Evolutionary conservation across 148 eudicot genomes (phyloP), one percentile per base, ranked within the genome.

Genomic region (Cornus controversa): DNA sequence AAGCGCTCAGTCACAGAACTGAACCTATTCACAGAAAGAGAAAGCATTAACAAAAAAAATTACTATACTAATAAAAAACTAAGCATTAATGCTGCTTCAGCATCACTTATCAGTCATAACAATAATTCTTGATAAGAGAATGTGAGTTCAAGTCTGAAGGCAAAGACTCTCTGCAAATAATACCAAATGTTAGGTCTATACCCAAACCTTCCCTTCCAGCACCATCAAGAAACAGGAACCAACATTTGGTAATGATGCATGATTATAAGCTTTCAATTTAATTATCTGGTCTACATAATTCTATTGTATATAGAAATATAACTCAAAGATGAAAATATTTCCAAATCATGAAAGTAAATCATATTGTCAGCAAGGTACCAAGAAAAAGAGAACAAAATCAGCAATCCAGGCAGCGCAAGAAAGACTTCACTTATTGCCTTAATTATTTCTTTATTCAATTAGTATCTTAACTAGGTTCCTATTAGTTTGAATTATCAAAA

Each of bases 1-100:
- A 91, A 96, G n/a, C 99, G 94, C 80, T 96, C 99, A n/a, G 99
- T 96, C 66, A 93, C 98, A 23, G 97, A 94, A 81, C 99, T 96
- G 85, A 96, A 96, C 84, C 99, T 96, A 79, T 60, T 27, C 60
- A 77, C 63, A 73, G 54, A 74, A 40, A 73, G 40, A 5, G 64
- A 36, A 78, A 28, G 42, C 9, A 66, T 80, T 36, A 68, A 9
- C 60, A 66, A 66, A 57, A 45, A 25, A n/a, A 27, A 16, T 29
- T 16, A 60, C 36, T 27, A 16, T 47, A 11, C 26, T n/a, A n/a
- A n/a, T n/a, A n/a, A n/a, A n/a, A 60, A 73, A 26, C 2, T 16
- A 53, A 71, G 66, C 64, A 42, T 26, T 70, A 54, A 74, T 34
- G 58, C 14, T 27, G 67, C 62, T 6, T 22, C 57, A 66, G 54